Evolutionary conservation across 2,329 filamentous ascomycete species (phyloP).

Genomic region (Exophiala sp.): DNA sequence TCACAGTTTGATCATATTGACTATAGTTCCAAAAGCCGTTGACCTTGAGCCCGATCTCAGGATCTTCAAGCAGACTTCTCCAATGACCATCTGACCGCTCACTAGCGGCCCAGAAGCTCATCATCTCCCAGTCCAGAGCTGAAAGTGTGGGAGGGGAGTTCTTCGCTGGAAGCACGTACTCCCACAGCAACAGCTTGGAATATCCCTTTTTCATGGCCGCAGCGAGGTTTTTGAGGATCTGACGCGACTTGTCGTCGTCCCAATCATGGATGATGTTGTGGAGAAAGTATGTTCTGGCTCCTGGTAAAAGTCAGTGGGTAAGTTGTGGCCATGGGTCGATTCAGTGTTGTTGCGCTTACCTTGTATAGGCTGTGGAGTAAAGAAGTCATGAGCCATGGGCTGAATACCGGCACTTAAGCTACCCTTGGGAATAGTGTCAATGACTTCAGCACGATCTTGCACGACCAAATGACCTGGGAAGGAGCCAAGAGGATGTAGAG

Average conservation of each 20-base stretch:
- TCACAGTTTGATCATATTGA: no score
- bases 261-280: slow-evolving; percentile 45
- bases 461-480: slow-evolving; percentile 26
- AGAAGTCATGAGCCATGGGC: slow-evolving; percentile 26
- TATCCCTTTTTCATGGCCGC: slow-evolving; percentile 39
- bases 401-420: slow-evolving; percentile 18
- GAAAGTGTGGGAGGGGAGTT: slow-evolving; percentile 33
- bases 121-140: slow-evolving; percentile 42
- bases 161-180: slow-evolving; percentile 39
- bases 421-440: slow-evolving; percentile 20
- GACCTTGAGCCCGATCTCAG: slow-evolving; percentile 35
- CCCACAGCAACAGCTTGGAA: slow-evolving; percentile 44
- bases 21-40: slow-evolving; percentile 26
- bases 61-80: slow-evolving; percentile 31
- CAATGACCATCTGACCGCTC: slow-evolving; percentile 43
- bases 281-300: slow-evolving; percentile 41
- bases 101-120: slow-evolving; percentile 35
- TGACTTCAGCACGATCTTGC: slow-evolving; percentile 26
- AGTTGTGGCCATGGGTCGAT: not conserved
- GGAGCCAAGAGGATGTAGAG: slow-evolving; percentile 1
- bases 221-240: slow-evolving; percentile 34
- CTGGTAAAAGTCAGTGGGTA: slow-evolving; percentile 24
- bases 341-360: slow-evolving; percentile 14
- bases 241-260: slow-evolving; percentile 35
- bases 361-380: slow-evolving; percentile 27